Percentiles rank a stretch among this genome's conserved stretches.
These are phyloP conservation scores for Colletotrichum sp. DNA, from an alignment of 2,329 filamentous ascomycete species.

Conservation along the genomic window DNA sequence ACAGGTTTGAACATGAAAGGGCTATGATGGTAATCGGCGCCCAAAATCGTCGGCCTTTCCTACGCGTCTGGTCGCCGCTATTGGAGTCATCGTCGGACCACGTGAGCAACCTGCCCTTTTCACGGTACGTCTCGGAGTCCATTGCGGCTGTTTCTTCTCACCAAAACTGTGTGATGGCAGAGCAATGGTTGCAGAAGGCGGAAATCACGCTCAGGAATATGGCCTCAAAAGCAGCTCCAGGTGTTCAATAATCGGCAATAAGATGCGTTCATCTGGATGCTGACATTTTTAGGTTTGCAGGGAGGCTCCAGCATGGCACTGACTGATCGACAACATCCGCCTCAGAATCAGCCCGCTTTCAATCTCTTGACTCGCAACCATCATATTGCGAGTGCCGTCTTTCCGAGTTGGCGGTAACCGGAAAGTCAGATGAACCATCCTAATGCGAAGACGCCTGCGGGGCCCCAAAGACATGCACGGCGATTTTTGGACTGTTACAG, in stretches of 20 bases:
- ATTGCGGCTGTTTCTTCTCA: neutral
- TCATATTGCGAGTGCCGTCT: neutral
- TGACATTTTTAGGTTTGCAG: neutral
- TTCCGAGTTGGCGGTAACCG: neutral
- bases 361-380: neutral
- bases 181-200: neutral
- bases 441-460: neutral
- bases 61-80: neutral
- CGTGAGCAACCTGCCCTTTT: neutral
- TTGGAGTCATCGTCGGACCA: neutral
- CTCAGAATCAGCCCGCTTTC: neutral
- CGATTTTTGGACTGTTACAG: neutral
- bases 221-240: neutral
- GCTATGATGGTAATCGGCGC: neutral
- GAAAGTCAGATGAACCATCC: neutral
- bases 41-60: neutral
- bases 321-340: neutral
- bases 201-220: neutral
- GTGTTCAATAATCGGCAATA: neutral
- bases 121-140: neutral
- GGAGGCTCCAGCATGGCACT: neutral
- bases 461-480: neutral
- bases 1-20: neutral
- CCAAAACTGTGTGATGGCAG: neutral
- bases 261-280: neutral